Conservation (phyloP, 1,139 yeast species). For the Blastobotrys raffinosifermentans region DNA sequence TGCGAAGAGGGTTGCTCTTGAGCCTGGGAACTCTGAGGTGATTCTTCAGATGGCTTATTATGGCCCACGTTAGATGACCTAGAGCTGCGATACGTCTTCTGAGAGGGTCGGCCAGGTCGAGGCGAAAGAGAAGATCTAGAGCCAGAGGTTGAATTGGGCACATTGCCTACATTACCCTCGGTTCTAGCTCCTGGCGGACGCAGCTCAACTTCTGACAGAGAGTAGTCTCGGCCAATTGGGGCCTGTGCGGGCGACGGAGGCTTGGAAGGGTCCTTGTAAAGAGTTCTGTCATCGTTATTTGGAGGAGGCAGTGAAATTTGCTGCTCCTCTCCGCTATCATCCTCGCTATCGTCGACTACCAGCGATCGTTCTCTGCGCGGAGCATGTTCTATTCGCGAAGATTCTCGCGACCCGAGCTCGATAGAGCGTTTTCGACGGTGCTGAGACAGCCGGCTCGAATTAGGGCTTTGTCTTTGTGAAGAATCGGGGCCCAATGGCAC, state of each 20-base stretch:
- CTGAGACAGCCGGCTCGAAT: background rate
- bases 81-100: constrained; percentile 1
- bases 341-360: constrained; percentile 4
- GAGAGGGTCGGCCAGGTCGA: background rate
- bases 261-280: constrained; percentile 15
- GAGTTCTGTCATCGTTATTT: background rate
- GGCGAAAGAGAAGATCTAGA: constrained; percentile 1
- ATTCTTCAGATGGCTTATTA: too few relatives aligned
- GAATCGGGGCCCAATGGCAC: constrained; percentile 2
- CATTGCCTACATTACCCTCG: background rate
- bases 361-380: background rate
- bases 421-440: constrained; percentile 3
- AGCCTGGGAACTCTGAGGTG: too few relatives aligned
- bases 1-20: too few relatives aligned
- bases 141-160: background rate
- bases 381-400: background rate
- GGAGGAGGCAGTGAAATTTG: constrained; percentile 14
- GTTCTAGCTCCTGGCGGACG: too few relatives aligned
- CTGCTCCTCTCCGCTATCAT: constrained; percentile 3
- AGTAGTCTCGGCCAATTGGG: constrained; percentile 7
- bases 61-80: background rate
- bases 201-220: too few relatives aligned
- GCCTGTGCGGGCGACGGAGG: constrained; percentile 15
- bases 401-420: constrained; percentile 4
- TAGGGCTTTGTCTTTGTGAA: background rate